These are phyloP conservation scores for Cinnamomum chago DNA, from an alignment of 164 flowering plant species.

Conservation along the genomic window DNA sequence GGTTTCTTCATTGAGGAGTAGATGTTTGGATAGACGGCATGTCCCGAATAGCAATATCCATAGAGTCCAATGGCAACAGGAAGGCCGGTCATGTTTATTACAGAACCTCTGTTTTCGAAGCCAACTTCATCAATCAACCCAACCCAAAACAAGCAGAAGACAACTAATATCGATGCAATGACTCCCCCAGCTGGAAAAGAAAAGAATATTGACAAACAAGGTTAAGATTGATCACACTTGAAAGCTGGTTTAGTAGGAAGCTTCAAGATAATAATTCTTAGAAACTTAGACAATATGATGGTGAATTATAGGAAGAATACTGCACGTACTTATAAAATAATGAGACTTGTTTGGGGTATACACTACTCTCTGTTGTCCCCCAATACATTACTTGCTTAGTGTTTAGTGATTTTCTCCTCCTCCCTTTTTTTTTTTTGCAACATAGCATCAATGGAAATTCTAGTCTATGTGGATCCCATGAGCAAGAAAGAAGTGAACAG, in stretches of 20 bases:
- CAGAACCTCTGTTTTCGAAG: conserved; percentile 45
- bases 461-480: no score
- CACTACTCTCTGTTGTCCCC: no score
- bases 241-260: not conserved
- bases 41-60: conserved; percentile 95
- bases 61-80: conserved; percentile 96
- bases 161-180: conserved; percentile 72
- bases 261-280: not conserved
- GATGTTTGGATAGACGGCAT: conserved; percentile 97
- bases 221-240: not conserved
- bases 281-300: not conserved
- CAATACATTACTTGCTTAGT: no score
- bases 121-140: conserved; percentile 80
- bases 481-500: no score
- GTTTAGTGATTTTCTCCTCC: no score
- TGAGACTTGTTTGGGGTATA: no score
- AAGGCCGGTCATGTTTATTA: conserved; percentile 60
- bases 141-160: conserved; percentile 79
- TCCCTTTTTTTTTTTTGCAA: no score
- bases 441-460: no score
- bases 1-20: conserved; percentile 88
- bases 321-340: no score
- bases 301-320: no score
- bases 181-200: conserved; percentile 86
- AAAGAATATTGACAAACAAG: not conserved